Percentiles rank a stretch among this genome's conserved stretches.
These are phyloP conservation scores for Candida pseudofarinosa DNA, from an alignment of 805 yeast species.

Conservation along the genomic window DNA sequence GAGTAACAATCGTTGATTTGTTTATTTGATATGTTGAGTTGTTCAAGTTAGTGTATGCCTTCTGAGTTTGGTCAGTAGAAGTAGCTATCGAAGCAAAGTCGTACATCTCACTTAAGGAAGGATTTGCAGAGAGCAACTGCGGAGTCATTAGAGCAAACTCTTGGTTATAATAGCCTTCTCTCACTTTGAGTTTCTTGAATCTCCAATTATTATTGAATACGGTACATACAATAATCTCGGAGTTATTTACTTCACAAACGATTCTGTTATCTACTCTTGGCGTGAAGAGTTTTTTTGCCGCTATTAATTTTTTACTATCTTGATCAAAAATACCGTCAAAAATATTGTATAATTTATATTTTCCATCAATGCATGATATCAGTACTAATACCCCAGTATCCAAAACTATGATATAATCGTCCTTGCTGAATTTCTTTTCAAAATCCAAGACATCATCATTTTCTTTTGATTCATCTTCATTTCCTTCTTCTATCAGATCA, in stretches of 20 bases:
- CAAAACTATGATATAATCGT: constrained; percentile 52
- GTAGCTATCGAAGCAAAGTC: constrained; percentile 11
- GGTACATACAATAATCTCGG: constrained; percentile 56
- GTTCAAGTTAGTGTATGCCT: background rate
- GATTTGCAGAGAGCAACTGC: constrained; percentile 3
- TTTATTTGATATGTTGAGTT: constrained; percentile 17
- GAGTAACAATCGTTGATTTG: constrained; percentile 43
- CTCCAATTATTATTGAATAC: constrained; percentile 66
- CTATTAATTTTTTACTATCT: constrained; percentile 25
- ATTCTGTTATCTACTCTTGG: constrained; percentile 75
- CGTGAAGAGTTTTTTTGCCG: constrained; percentile 56
- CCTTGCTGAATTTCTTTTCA: constrained; percentile 18
- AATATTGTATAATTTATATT: constrained; percentile 26
- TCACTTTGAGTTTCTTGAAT: constrained; percentile 46
- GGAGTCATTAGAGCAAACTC: constrained; percentile 11
- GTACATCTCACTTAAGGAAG: constrained; percentile 10
- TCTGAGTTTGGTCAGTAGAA: background rate
- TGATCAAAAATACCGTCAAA: constrained; percentile 16
- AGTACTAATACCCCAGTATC: constrained; percentile 48
- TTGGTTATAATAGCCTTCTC: constrained; percentile 43
- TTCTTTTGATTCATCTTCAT: constrained; percentile 3
- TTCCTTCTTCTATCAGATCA: constrained; percentile 8
- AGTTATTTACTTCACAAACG: constrained; percentile 48
- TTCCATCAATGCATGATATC: constrained; percentile 49
- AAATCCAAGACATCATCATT: constrained; percentile 9